phyloP scores from a whole-genome alignment of 2,329 filamentous ascomycete genomes.

The Apiospora arundinis region DNA sequence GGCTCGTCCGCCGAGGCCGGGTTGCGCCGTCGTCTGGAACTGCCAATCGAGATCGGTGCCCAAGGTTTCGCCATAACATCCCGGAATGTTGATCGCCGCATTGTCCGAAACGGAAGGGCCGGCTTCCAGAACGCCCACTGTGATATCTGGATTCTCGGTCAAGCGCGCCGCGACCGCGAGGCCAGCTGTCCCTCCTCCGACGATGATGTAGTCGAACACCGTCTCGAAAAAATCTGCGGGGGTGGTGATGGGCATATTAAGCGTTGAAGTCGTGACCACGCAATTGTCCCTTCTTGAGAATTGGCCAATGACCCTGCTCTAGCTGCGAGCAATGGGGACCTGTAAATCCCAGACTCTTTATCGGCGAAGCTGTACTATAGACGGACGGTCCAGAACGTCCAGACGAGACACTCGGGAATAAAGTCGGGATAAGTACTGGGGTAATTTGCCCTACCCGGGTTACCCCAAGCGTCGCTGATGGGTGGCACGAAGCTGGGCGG shows the following conservation, averaged over 20 bases:
- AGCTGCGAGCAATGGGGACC: background rate
- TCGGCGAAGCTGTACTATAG: background rate
- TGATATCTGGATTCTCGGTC: slow-evolving; percentile 47
- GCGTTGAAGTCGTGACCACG: background rate
- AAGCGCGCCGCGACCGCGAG: slow-evolving; percentile 46
- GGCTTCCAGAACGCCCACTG: slow-evolving; percentile 54
- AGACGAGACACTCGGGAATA: background rate
- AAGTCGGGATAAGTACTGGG: background rate
- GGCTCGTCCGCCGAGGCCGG: slow-evolving; percentile 45
- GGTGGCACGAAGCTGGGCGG: background rate
- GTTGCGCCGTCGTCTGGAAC: slow-evolving; percentile 47
- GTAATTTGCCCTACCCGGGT: background rate
- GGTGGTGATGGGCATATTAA: background rate
- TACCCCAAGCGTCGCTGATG: background rate
- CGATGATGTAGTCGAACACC: slow-evolving; percentile 31
- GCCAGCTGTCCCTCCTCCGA: slow-evolving; percentile 37
- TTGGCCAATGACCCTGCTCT: background rate
- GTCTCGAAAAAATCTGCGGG: slow-evolving; percentile 20
- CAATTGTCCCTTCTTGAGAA: background rate
- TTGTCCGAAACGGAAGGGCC: slow-evolving; percentile 39
- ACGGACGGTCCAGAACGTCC: too few species aligned
- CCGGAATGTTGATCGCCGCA: slow-evolving; percentile 43
- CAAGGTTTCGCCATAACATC: slow-evolving; percentile 43
- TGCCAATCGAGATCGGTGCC: slow-evolving; percentile 49
- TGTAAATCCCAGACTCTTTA: background rate